Base-by-base conservation (phyloP, 1,139 yeast genomes). In the Tardiomyces digboiensis region DNA sequence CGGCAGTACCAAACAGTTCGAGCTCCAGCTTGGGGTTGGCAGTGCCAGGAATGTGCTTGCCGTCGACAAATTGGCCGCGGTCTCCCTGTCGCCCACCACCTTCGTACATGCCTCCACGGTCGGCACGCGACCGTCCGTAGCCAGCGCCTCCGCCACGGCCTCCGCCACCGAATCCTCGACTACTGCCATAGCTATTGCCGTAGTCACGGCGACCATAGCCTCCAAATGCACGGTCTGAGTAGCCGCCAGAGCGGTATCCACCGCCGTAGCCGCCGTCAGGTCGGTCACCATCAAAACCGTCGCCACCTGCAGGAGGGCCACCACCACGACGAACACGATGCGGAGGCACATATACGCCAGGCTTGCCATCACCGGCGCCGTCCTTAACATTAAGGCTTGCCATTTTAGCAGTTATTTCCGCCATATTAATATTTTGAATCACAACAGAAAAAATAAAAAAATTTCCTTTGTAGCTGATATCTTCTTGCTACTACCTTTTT, bases 1-100 rank as follows among this genome's bases (percentile, higher is more conserved):
- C 95, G 42, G 82, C 78, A 44, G 79, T 79, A 58, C 98, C 98
- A 60, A 85, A 93, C 54, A 93, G 74, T 61, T 87, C 91, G 48
- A 74, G 58, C 70, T 91, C 98, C 55, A 82, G 60, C 49, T 73
- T 71, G 60, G 78, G 79, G 65, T 85, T 84, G 54, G 72, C 74
- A 44, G 80, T 75, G 48, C 95, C 87, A 47, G 95, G 95, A 53
- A 79, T 74, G 65, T 91, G 98, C 62, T 79, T 78, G 55, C 97
- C 97, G 60, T 89, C 85, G 48, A 74, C 80, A 79, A 89, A 91
- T 55, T 73, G 74, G 57, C 95, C 95, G 49, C 65, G 66, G 42
- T 65, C 66, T 42, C 57, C 48, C 21, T 12, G 50, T 45, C 64
- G 58, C 50, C 64, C 57, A 41, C 70, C 58, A 46, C 68, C 63